Base-by-base conservation (phyloP, 2,329 filamentous ascomycete species). In the Sphaerostilbella broomeana region DNA sequence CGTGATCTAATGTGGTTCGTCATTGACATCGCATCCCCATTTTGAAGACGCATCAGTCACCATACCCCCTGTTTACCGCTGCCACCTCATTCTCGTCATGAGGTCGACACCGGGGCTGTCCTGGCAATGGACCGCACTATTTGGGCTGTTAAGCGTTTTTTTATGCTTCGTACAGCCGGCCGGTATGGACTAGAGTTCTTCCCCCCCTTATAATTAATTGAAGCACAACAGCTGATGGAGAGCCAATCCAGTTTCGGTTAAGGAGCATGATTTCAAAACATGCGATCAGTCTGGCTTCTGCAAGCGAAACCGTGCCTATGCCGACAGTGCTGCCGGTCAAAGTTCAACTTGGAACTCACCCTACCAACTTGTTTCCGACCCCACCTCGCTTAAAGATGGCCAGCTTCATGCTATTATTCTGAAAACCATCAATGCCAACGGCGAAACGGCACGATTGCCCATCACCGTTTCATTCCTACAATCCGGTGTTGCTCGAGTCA, bases 201-300 rank as follows among this genome's bases (percentile, higher is more conserved):
- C 15, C 6, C 4, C 11, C 29, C n/a, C n/a, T n/a, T n/a, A n/a
- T n/a, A n/a, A n/a, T n/a, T n/a, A n/a, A n/a, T 5, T n/a, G 7
- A 35, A 12, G 12, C 15, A 2, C 4, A 15, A 8, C 26, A 21
- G 24, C 48, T 60, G 30, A 57, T 47, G 39, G 38, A 45, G 6
- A 33, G 10, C 27, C 6, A 27, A 18, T 21, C 4, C 21, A 94
- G 88, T 77, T 49, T 73, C 77, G 54, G 92, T 98, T 37, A 98
- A 98, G 68, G 84, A 95, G 59, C 81, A 95, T 55, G 89, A 94
- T 62, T 98, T 97, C 74, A 98, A 97, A 60, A 95, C 84, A 54
- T 98, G 92, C 68, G 70, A 84, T 51, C 90, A 98, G 60, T 92
- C 90, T 4, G 92, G 92, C 54, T 98, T 98, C 70, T 98, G 92